These are phyloP conservation scores for Xylaria telfairii DNA, from an alignment of 495 filamentous ascomycete genomes.

Conservation along the genomic window DNA sequence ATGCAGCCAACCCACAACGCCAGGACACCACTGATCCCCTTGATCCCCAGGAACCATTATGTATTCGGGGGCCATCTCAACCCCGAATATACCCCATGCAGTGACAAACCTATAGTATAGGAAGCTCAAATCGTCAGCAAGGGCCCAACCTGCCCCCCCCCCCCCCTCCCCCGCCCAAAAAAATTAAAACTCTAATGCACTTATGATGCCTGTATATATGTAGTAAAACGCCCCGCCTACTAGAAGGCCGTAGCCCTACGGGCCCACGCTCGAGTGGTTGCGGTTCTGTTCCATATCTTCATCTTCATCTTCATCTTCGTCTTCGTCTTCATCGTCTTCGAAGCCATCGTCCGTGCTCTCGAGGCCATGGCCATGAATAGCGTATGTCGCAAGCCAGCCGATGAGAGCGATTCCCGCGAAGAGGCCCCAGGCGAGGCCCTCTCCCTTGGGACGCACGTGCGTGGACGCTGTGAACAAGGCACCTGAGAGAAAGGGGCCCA, in stretches of 20 bases:
- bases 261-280: not conserved
- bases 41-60: not conserved
- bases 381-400: slow-evolving; percentile 77
- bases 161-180: too few relatives aligned
- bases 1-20: not conserved
- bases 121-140: not conserved
- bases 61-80: too few relatives aligned
- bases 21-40: not conserved
- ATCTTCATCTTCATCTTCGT: slow-evolving; percentile 22
- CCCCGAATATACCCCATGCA: too few relatives aligned
- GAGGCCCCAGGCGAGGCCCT: slow-evolving; percentile 79
- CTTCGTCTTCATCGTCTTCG: slow-evolving; percentile 35
- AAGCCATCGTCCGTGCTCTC: slow-evolving; percentile 55
- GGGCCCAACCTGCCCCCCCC: too few relatives aligned
- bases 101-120: not conserved
- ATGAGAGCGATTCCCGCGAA: slow-evolving; percentile 80
- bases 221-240: not conserved
- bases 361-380: slow-evolving; percentile 69
- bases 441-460: slow-evolving; percentile 76
- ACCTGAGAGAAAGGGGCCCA: slow-evolving; percentile 88
- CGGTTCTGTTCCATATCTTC: not conserved
- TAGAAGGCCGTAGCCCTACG: not conserved
- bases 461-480: slow-evolving; percentile 78
- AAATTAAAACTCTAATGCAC: not conserved
- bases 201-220: not conserved